Evolutionary conservation across 1,284 basidiomycete species (phyloP).

Genomic region (Moniliophthora roreri): DNA sequence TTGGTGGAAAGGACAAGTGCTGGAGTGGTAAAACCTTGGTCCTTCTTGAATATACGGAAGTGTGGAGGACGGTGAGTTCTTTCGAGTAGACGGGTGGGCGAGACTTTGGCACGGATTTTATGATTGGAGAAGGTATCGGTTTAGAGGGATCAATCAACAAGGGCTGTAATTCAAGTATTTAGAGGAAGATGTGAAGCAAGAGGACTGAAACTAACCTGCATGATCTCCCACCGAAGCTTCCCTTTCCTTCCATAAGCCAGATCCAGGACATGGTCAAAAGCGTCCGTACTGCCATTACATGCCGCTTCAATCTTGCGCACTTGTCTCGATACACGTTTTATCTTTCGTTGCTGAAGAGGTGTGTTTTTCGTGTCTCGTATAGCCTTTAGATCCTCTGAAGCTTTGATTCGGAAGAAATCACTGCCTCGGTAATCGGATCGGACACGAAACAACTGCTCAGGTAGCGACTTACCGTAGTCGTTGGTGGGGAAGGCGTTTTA

Average conservation of each 20-base stretch:
- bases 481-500: constrained; percentile 51
- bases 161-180: constrained; percentile 39
- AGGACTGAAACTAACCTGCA: constrained; percentile 45
- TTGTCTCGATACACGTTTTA: constrained; percentile 52
- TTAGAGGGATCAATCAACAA: constrained; percentile 46
- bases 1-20: constrained; percentile 50
- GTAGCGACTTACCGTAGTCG: constrained; percentile 53
- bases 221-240: constrained; percentile 63
- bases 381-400: constrained; percentile 54
- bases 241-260: constrained; percentile 81
- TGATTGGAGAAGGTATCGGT: constrained; percentile 44
- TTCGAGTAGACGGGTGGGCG: constrained; percentile 64
- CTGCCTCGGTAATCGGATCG: constrained; percentile 35
- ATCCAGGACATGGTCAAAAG: constrained; percentile 64
- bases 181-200: constrained; percentile 9
- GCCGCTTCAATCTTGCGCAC: constrained; percentile 56
- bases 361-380: constrained; percentile 28
- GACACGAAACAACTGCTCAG: neutral
- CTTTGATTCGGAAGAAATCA: constrained; percentile 64
- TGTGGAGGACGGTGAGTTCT: constrained; percentile 60
- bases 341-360: constrained; percentile 36
- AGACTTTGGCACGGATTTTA: constrained; percentile 50
- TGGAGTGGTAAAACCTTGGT: constrained; percentile 38
- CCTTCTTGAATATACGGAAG: constrained; percentile 46
- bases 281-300: constrained; percentile 48